Evolutionary conservation across 2,329 filamentous ascomycete genomes (phyloP).

Genomic region (Colletotrichum agaves): DNA sequence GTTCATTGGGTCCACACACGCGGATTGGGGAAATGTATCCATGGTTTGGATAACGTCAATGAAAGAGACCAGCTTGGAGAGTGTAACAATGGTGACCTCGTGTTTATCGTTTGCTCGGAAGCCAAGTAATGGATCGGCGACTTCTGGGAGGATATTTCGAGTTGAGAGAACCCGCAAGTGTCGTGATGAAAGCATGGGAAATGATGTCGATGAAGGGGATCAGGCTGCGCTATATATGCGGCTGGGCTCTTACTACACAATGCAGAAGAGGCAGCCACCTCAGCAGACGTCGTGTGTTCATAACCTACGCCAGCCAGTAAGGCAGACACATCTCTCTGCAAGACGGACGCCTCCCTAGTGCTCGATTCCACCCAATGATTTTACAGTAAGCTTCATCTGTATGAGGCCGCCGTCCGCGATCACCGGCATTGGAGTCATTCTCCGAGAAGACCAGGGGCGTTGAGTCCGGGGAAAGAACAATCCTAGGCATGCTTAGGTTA

Average conservation of each 20-base stretch:
- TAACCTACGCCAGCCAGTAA: neutral
- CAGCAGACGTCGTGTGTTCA: neutral
- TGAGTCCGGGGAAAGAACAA: neutral
- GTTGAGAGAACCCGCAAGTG: neutral
- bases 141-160: too few species aligned
- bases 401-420: neutral
- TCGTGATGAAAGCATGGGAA: neutral
- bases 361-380: neutral
- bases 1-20: slow-evolving; percentile 12
- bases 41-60: slow-evolving; percentile 2
- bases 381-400: neutral
- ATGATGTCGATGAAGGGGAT: neutral
- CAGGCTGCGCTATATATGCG: neutral
- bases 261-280: neutral
- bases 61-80: too few species aligned
- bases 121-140: too few species aligned
- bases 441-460: neutral
- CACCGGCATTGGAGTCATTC: neutral
- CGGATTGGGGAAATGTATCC: slow-evolving; percentile 17
- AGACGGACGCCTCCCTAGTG: neutral
- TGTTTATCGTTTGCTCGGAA: too few species aligned
- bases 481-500: neutral
- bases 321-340: neutral
- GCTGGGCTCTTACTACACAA: neutral
- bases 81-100: too few species aligned